Conservation (phyloP, 331 rosid genomes). For the Quercus lobata region DNA sequence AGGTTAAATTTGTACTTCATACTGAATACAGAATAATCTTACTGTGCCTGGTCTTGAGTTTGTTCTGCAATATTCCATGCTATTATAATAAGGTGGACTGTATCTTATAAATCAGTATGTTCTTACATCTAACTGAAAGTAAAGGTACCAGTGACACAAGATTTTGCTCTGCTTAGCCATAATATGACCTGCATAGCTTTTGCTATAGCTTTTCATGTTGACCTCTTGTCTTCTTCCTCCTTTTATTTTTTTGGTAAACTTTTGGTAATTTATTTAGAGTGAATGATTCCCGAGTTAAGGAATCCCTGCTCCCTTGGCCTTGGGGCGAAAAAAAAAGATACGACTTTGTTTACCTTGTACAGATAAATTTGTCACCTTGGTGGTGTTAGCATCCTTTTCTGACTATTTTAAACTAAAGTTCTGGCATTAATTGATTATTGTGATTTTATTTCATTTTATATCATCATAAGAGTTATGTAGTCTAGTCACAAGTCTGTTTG, state of each 20-base stretch:
- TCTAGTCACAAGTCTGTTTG: background rate
- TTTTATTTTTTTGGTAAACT: background rate
- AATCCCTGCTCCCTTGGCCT: background rate
- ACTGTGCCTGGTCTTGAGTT: background rate
- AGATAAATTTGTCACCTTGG: too few species aligned
- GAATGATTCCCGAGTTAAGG: background rate
- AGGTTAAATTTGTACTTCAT: background rate
- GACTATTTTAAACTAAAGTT: too few species aligned
- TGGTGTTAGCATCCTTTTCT: too few species aligned
- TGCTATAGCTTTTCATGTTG: background rate
- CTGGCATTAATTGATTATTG: background rate
- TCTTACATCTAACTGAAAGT: background rate
- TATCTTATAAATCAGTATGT: too few species aligned
- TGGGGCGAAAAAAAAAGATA: background rate
- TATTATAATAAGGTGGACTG: background rate
- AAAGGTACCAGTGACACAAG: background rate
- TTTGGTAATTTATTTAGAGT: background rate
- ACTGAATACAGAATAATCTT: background rate
- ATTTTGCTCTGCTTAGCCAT: too few species aligned
- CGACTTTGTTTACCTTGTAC: background rate
- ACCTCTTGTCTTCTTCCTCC: background rate
- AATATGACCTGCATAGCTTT: too few species aligned
- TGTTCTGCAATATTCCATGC: background rate
- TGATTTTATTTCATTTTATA: background rate
- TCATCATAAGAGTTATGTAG: background rate